Evolutionary conservation across 805 yeast genomes (phyloP), one percentile per base, ranked within the genome.

Genomic region (Candida easanensis): DNA sequence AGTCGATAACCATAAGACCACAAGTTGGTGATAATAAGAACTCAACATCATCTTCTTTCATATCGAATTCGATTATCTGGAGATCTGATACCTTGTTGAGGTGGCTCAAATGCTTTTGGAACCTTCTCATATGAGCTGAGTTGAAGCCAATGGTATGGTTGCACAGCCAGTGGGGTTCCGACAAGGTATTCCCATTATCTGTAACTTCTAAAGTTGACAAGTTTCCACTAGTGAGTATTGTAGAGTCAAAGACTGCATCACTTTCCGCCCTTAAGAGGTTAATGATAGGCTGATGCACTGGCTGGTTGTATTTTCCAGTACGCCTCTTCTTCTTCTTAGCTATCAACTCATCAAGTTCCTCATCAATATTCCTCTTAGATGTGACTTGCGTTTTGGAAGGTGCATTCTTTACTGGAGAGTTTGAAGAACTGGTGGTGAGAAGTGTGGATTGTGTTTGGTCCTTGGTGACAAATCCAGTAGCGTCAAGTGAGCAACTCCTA

Each of bases 261-360:
- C 15, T 14, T 19, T 19, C 28, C 9, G 9, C 23, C 14, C 33
- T 32, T 11, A 43, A 35, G 17, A 40, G 31, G 20, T 28, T 28
- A 16, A 38, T 27, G 5, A 41, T 21, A 1, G 41, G 42, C 5
- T 14, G 15, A n/a, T 25, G 32, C 5, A 19, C 16, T 4, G 37
- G 15, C 13, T 21, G 21, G 10, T 15, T 18, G 5, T 3, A 4
- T 8, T 33, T 19, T 2, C 19, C 4, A 4, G 16, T 3, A 20
- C n/a, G n/a, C n/a, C 31, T 33, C 30, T n/a, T 44, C 36, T 25
- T 38, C 32, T 35, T 52, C 14, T 14, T 41, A 5, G 31, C 6
- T 4, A 54, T 49, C 36, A 54, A 45, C 7, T 38, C 42, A 4
- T 55, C 49, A 15, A 55, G 33, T 5, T 55, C 57, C 14, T 48